A percentile compares a stretch with the other conserved stretches of the same genome.
Evolutionary conservation across 352 stramenopile genomes (phyloP).

Genomic region (Phytophthora chlamydospora): DNA sequence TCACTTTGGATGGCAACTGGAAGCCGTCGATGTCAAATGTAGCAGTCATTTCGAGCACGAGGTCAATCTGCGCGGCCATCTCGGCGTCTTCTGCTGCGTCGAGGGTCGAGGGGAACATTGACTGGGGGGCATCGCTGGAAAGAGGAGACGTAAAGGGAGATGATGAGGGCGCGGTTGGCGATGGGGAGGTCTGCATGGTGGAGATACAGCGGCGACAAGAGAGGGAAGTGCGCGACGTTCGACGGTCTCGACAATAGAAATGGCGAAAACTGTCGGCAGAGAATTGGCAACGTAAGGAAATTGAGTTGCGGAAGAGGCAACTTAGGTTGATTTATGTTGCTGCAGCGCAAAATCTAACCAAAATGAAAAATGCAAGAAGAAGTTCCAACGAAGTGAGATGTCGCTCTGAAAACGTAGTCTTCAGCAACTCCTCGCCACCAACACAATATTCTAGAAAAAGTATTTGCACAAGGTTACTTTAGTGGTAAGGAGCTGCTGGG

Average conservation of each 20-base stretch:
- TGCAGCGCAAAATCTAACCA: too few species aligned
- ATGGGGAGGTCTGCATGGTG: conserved; percentile 9
- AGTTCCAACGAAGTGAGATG: too few species aligned
- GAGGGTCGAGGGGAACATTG: conserved; percentile 1
- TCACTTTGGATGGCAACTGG: conserved; percentile 40
- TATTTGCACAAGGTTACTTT: too few species aligned
- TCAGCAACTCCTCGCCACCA: too few species aligned
- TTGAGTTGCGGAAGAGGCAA: too few species aligned
- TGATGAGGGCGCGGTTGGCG: not conserved
- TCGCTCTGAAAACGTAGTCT: too few species aligned
- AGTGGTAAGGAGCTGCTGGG: too few species aligned
- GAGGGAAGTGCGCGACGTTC: not conserved
- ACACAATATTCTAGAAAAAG: too few species aligned
- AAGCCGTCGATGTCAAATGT: conserved; percentile 47
- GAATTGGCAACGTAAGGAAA: too few species aligned
- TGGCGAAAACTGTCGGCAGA: conserved; percentile 4
- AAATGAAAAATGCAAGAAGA: too few species aligned
- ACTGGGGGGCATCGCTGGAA: conserved; percentile 18
- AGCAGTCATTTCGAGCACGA: conserved; percentile 61
- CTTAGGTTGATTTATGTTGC: too few species aligned
- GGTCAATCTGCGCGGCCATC: conserved; percentile 32
- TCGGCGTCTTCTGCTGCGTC: conserved; percentile 14
- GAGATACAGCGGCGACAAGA: conserved; percentile 12
- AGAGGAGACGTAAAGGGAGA: conserved; percentile 23
- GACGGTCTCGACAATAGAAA: conserved; percentile 11